Conservation (phyloP, 2,329 filamentous ascomycete genomes). For the Trichoderma sp. region DNA sequence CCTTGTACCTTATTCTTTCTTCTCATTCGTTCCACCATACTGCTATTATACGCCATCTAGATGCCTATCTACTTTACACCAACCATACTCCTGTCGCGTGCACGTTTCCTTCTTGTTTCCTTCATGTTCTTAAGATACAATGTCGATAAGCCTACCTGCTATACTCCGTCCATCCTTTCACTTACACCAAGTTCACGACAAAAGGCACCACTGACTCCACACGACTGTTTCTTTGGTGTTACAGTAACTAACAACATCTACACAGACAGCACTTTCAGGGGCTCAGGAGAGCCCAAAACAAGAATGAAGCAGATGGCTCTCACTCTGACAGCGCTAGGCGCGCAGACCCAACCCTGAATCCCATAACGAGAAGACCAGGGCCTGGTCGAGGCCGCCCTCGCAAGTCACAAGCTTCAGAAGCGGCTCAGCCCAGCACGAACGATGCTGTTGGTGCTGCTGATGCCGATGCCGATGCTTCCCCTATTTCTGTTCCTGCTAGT, state of each 20-base stretch:
- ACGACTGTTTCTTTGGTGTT: neutral
- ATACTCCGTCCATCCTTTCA: neutral
- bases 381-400: slow-evolving; percentile 59
- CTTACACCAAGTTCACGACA: neutral
- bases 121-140: neutral
- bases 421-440: slow-evolving; percentile 25
- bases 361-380: slow-evolving; percentile 63
- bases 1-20: neutral
- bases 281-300: slow-evolving; percentile 59
- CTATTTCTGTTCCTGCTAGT: neutral
- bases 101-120: neutral
- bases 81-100: neutral
- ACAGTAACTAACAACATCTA: slow-evolving; percentile 18
- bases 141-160: neutral
- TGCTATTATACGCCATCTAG: neutral
- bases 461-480: neutral
- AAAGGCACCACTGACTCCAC: neutral
- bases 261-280: slow-evolving; percentile 64
- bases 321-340: slow-evolving; percentile 44
- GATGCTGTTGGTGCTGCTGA: neutral
- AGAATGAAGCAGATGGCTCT: slow-evolving; percentile 49
- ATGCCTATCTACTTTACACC: neutral
- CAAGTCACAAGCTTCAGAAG: slow-evolving; percentile 41
- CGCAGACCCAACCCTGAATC: slow-evolving; percentile 58
- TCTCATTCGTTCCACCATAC: neutral